A percentile compares a stretch with the other conserved stretches of the same genome.
Conservation (phyloP, 1,284 basidiomycete species). For the Ganoderma boninense region DNA sequence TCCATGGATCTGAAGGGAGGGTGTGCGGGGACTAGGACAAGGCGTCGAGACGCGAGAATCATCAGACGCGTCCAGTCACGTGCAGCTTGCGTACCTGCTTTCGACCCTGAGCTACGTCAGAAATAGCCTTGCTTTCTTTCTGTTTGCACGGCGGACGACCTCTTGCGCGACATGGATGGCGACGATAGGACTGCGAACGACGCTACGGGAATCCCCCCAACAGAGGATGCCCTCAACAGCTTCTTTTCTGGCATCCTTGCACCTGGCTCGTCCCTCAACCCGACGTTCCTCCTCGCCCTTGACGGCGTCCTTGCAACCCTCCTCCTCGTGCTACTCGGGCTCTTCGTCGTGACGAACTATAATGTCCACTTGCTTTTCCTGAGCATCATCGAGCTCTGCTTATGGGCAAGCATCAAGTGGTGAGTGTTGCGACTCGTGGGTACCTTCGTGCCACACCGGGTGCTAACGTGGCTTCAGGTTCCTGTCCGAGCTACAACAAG, state of each 20-base stretch:
- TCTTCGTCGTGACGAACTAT: constrained; percentile 64
- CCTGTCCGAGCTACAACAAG: constrained; percentile 46
- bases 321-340: constrained; percentile 62
- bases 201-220: background rate
- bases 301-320: constrained; percentile 68
- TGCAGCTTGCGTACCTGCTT: constrained; percentile 6
- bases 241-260: constrained; percentile 55
- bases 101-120: background rate
- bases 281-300: constrained; percentile 69
- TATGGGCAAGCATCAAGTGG: constrained; percentile 86
- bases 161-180: constrained; percentile 15
- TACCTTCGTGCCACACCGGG: background rate
- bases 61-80: constrained; percentile 27
- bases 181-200: background rate
- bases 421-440: constrained; percentile 39
- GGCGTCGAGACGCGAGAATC: constrained; percentile 5
- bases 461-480: constrained; percentile 40
- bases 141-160: background rate
- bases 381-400: constrained; percentile 65
- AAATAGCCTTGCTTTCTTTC: background rate
- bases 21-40: background rate
- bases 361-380: constrained; percentile 71
- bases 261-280: constrained; percentile 78
- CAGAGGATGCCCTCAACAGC: constrained; percentile 2
- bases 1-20: background rate